A percentile compares a stretch with the other conserved stretches of the same genome.
phyloP scores from a whole-genome alignment of 2,329 filamentous ascomycete species.

The Zymoseptoria pseudotritici region DNA sequence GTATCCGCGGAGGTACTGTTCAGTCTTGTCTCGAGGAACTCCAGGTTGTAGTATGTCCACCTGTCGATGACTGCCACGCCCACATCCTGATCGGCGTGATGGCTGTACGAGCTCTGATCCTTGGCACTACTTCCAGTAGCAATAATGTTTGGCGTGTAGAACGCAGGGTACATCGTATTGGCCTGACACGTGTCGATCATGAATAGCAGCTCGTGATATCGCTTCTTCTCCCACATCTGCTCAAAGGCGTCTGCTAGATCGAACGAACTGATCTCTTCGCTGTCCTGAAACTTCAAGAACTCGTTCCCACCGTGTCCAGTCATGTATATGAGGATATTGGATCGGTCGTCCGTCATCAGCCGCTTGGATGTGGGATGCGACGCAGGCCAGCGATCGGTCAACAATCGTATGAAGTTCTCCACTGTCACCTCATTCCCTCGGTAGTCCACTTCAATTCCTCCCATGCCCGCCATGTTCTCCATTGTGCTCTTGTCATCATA shows the following conservation, averaged over 20 bases:
- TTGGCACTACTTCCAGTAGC: constrained; percentile 94
- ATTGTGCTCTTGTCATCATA: constrained; percentile 62
- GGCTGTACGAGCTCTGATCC: constrained; percentile 92
- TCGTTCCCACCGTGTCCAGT: constrained; percentile 96
- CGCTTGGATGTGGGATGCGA: constrained; percentile 94
- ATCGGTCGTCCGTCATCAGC: constrained; percentile 85
- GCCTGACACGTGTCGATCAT: constrained; percentile 99
- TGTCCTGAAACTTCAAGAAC: constrained; percentile 97
- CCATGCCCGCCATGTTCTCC: constrained; percentile 25
- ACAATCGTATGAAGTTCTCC: constrained; percentile 91
- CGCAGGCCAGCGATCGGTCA: constrained; percentile 89
- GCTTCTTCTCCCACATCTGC: constrained; percentile 99
- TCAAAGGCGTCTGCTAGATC: constrained; percentile 95
- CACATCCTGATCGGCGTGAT: constrained; percentile 96
- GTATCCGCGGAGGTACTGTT: constrained; percentile 78
- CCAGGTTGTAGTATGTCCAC: constrained; percentile 97
- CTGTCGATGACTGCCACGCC: constrained; percentile 97
- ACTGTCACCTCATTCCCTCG: constrained; percentile 97
- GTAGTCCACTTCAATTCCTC: constrained; percentile 87
- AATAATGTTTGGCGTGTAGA: constrained; percentile 97
- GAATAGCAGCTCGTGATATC: constrained; percentile 96
- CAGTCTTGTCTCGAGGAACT: constrained; percentile 88
- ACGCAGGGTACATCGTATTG: constrained; percentile 97
- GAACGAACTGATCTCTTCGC: constrained; percentile 93
- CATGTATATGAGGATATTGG: constrained; percentile 98